phyloP scores from a whole-genome alignment of 1,284 basidiomycete genomes.

The Serendipita sp. region DNA sequence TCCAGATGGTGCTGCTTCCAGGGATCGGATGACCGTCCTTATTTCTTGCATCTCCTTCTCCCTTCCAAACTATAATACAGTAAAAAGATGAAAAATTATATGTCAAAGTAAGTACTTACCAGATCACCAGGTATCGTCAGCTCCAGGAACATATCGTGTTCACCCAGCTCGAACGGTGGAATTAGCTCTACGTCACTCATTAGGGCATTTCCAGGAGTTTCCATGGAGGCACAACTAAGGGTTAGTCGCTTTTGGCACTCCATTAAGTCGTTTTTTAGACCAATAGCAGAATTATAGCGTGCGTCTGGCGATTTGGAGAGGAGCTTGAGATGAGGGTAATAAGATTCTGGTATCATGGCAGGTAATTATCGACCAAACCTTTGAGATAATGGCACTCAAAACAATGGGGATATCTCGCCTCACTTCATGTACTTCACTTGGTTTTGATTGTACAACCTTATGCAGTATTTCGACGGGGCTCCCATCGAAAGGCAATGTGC shows the following conservation, averaged over 20 bases:
- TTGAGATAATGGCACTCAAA: slow-evolving; percentile 53
- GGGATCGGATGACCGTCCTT: slow-evolving; percentile 41
- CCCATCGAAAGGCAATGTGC: slow-evolving; percentile 58
- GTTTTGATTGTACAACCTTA: slow-evolving; percentile 51
- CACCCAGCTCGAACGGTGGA: slow-evolving; percentile 46
- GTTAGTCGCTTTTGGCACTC: slow-evolving; percentile 46
- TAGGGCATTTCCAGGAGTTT: slow-evolving; percentile 15
- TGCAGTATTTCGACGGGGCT: slow-evolving; percentile 50
- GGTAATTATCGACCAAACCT: slow-evolving; percentile 22
- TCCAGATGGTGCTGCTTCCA: background rate
- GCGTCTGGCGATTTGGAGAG: slow-evolving; percentile 47
- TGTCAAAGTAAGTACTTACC: slow-evolving; percentile 23
- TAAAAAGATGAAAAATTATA: slow-evolving; percentile 1
- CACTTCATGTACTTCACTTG: slow-evolving; percentile 62
- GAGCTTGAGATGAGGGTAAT: slow-evolving; percentile 26
- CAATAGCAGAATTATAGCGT: slow-evolving; percentile 55
- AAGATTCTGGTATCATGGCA: slow-evolving; percentile 4
- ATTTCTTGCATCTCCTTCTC: slow-evolving; percentile 54
- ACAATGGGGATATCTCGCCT: slow-evolving; percentile 55
- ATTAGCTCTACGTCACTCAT: slow-evolving; percentile 33
- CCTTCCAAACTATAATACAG: slow-evolving; percentile 39
- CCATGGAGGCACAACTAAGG: slow-evolving; percentile 27
- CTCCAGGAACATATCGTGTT: slow-evolving; percentile 49
- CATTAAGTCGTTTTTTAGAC: slow-evolving; percentile 47
- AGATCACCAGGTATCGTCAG: slow-evolving; percentile 52